phyloP scores from a whole-genome alignment of 768 basidiomycete species.

The Tricholoma terreum region DNA sequence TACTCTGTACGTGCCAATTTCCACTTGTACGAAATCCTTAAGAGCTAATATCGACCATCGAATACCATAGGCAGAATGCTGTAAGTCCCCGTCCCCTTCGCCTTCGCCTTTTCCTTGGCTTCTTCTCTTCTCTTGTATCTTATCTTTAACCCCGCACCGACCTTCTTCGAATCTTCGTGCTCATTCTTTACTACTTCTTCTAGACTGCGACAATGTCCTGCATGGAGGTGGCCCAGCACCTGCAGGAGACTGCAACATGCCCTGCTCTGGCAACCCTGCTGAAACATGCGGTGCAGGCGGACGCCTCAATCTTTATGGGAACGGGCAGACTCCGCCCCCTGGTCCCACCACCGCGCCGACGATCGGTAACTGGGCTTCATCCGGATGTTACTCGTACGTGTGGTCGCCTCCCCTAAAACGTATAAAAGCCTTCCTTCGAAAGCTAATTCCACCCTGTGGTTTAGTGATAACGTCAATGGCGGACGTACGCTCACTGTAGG shows the following conservation, averaged over 20 bases:
- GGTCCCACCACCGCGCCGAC: slow-evolving; percentile 49
- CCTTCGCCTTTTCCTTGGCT: slow-evolving; percentile 1
- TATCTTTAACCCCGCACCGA: slow-evolving; percentile 3
- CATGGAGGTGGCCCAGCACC: slow-evolving; percentile 43
- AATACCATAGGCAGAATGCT: slow-evolving; percentile 46
- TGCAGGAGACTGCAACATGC: slow-evolving; percentile 53
- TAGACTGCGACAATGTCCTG: slow-evolving; percentile 65
- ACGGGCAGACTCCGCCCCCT: slow-evolving; percentile 52
- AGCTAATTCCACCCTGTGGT: slow-evolving; percentile 26
- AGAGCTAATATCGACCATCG: background rate
- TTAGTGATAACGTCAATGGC: slow-evolving; percentile 44
- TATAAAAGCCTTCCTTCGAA: slow-evolving; percentile 23
- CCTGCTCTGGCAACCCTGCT: slow-evolving; percentile 55
- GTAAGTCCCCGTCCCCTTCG: slow-evolving; percentile 29
- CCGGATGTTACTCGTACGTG: slow-evolving; percentile 72
- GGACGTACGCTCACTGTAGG: slow-evolving; percentile 40
- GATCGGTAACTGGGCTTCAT: slow-evolving; percentile 62
- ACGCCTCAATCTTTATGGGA: slow-evolving; percentile 64
- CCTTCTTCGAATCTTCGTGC: background rate
- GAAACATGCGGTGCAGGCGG: slow-evolving; percentile 62
- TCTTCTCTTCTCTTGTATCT: slow-evolving; percentile 1
- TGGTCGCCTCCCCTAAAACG: slow-evolving; percentile 5
- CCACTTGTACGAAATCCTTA: background rate
- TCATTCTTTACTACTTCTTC: background rate
- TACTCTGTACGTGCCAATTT: slow-evolving; percentile 19